Evolutionary conservation across 345 rosid genomes (phyloP).

Genomic region (Gossypium turneri): DNA sequence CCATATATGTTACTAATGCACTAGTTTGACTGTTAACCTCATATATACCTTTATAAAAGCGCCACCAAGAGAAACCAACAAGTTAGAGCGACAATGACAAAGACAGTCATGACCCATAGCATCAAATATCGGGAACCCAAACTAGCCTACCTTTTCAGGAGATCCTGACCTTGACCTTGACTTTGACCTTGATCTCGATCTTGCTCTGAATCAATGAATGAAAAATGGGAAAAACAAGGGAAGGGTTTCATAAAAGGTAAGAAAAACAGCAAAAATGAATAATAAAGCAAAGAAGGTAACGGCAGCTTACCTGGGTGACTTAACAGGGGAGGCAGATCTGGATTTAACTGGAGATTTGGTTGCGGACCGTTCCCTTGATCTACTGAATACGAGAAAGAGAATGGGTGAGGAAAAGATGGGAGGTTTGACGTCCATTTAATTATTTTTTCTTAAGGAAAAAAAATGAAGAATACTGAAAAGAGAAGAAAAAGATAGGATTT

Average conservation of each 20-base stretch:
- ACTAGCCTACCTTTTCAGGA: conserved; percentile 43
- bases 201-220: conserved; percentile 24
- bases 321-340: conserved; percentile 63
- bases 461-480: neutral
- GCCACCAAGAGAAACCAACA: neutral
- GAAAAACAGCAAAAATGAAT: neutral
- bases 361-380: conserved; percentile 47
- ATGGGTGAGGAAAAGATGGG: neutral
- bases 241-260: neutral
- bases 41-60: neutral
- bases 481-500: neutral
- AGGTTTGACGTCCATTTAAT: neutral
- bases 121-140: neutral
- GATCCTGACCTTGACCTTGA: conserved; percentile 45
- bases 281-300: neutral
- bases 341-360: conserved; percentile 69
- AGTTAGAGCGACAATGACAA: neutral
- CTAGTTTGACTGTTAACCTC: neutral
- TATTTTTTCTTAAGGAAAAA: neutral
- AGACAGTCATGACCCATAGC: neutral
- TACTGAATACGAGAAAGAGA: conserved; percentile 33
- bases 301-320: conserved; percentile 44
- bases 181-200: conserved; percentile 36
- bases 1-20: neutral
- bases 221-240: neutral